Evolutionary conservation across 176 grass and related monocot species (phyloP).

Genomic region (Pontederia crassipes): DNA sequence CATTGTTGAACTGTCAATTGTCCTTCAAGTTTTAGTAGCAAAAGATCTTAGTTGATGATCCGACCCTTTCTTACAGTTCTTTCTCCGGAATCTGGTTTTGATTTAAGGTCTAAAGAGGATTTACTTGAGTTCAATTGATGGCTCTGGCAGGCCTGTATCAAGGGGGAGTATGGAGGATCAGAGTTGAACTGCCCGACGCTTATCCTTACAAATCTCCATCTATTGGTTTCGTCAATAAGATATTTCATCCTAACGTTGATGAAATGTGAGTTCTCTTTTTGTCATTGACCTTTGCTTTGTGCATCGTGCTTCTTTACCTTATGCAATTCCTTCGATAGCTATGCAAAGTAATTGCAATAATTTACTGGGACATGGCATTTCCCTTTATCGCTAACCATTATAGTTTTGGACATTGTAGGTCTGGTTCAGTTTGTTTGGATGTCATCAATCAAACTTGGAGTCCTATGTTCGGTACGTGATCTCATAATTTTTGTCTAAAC

Average conservation of each 20-base stretch:
- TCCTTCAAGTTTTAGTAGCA: no score
- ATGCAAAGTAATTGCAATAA: no score
- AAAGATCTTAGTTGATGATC: no score
- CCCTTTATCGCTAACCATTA: not conserved
- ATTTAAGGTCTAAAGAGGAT: no score
- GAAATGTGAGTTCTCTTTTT: constrained; percentile 57
- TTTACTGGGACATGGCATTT: no score
- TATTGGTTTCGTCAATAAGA: constrained; percentile 90
- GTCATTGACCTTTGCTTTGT: not conserved
- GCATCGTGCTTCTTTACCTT: no score
- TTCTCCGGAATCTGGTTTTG: no score
- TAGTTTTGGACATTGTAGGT: constrained; percentile 36
- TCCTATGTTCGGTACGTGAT: constrained; percentile 83
- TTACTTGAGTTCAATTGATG: not conserved
- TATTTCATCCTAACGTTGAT: constrained; percentile 97
- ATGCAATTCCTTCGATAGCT: no score
- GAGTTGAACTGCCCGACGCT: constrained; percentile 85
- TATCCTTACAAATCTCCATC: constrained; percentile 97
- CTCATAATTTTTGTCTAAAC: not conserved
- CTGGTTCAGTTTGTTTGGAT: constrained; percentile 98
- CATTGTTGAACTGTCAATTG: no score
- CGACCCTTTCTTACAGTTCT: no score
- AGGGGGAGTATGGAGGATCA: constrained; percentile 96
- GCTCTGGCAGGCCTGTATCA: constrained; percentile 69
- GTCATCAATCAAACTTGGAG: constrained; percentile 99